These are phyloP conservation scores for Crotalaria pallida DNA, from an alignment of 306 rosid genomes.

Conservation along the genomic window DNA sequence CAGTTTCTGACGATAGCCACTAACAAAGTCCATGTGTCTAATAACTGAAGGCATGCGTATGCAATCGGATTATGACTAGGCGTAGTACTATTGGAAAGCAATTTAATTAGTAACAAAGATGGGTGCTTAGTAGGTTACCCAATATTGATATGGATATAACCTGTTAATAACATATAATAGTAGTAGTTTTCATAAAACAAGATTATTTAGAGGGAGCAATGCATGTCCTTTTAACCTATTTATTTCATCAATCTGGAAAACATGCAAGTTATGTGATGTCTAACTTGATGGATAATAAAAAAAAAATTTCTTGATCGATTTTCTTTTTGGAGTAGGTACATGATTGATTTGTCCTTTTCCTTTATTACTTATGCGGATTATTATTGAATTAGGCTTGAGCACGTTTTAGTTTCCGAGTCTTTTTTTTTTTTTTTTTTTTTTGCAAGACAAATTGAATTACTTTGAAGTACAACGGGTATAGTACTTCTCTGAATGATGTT, in stretches of 20 bases:
- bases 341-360: no score
- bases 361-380: not conserved
- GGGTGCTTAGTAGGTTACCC: not conserved
- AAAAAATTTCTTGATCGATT: no score
- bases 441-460: no score
- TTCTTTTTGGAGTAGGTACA: no score
- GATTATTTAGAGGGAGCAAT: no score
- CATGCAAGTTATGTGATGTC: not conserved
- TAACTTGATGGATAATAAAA: no score
- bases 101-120: not conserved
- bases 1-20: not conserved
- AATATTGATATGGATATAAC: not conserved
- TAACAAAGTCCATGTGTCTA: not conserved
- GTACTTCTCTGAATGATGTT: no score
- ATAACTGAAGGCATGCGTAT: not conserved
- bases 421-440: no score
- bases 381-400: no score
- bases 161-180: no score
- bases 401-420: not conserved
- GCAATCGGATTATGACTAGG: constrained; percentile 5
- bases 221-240: not conserved
- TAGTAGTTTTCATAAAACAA: no score
- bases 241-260: not conserved
- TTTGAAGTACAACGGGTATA: no score
- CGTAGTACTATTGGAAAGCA: not conserved